Percentiles rank a stretch among this genome's conserved stretches.
phyloP scores from a whole-genome alignment of 139 green algal genomes.

The Volvox reticuliferus region DNA sequence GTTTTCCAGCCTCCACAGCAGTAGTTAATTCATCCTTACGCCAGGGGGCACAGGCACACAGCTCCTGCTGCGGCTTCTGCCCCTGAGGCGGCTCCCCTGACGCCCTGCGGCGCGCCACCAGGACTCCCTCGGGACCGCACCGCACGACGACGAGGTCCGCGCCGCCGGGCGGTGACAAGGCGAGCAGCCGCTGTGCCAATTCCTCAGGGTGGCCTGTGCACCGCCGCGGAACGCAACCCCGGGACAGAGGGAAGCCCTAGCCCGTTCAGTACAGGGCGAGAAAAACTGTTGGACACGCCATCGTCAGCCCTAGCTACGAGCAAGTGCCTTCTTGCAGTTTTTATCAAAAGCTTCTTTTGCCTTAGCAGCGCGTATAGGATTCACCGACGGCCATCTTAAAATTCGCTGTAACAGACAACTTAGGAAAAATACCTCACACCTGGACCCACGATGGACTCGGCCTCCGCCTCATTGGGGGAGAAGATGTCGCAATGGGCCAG shows the following conservation, averaged over 20 bases:
- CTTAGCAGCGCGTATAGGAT: too few relatives aligned
- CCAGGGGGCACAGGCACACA: too few relatives aligned
- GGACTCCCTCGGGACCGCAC: conserved; percentile 54
- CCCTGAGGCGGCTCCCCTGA: neutral
- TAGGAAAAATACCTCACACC: conserved; percentile 24
- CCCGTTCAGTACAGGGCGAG: too few relatives aligned
- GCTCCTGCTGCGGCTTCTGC: neutral
- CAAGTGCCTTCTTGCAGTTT: too few relatives aligned
- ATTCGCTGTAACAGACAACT: too few relatives aligned
- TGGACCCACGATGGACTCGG: conserved; percentile 64
- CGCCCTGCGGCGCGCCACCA: conserved; percentile 39
- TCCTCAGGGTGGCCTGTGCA: conserved; percentile 43
- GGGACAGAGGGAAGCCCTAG: too few relatives aligned
- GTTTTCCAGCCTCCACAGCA: neutral
- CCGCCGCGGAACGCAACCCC: too few relatives aligned
- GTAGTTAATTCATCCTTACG: too few relatives aligned
- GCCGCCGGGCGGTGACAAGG: conserved; percentile 35
- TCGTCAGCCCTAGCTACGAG: too few relatives aligned
- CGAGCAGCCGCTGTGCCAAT: conserved; percentile 54
- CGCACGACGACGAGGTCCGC: conserved; percentile 63
- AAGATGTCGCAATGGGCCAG: conserved; percentile 65
- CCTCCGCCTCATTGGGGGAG: conserved; percentile 69
- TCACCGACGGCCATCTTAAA: too few relatives aligned
- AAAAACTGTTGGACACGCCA: too few relatives aligned
- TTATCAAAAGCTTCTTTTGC: too few relatives aligned